Base-by-base conservation (phyloP, 257 asterid genomes). In the Plantago major region DNA sequence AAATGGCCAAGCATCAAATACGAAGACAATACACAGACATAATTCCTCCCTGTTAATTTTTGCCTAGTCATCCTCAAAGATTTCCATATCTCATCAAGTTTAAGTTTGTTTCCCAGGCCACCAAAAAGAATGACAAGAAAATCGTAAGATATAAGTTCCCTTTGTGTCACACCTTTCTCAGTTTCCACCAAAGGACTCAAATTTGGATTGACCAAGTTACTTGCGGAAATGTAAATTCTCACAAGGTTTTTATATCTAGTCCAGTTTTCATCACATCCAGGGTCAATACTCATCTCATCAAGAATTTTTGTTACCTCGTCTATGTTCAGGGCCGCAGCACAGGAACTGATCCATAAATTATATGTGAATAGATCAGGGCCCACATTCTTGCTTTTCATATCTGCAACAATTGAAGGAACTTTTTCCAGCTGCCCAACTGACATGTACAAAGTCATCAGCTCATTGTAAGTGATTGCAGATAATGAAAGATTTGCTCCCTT, bases 391-490 rank as follows among this genome's bases (percentile, higher is more conserved):
- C 62, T 60, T 76, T 84, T 87, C 84, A 89, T 67, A 63, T 89
- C 97, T 37, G 81, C 73, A 33, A 83, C 75, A 15, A 84, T 55
- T 22, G 22, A 62, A 40, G 91, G 50, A 10, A 92, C 90, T 76
- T 89, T 92, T 61, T 89, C 97, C 42, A 84, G 76, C 73, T 83
- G 96, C 55, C 94, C 96, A 13, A 86, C 84, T 10, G 94, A 83
- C 78, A 87, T 82, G 80, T 86, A 89, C 53, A 92, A 66, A 46
- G 97, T 89, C 96, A 92, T 89, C 64, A 92, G 75, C 75, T 92
- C 99, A 9, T 92, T 92, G 81, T 84, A 89, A 44, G 99, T 86
- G 80, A 86, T 63, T 33, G 94, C 88, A 18, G 48, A 70, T 56
- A 84, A 69, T n/a, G 90, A 66, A 67, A 89, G 80, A 71, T 83